Conservation (phyloP, 148 eudicot genomes). For the Beta vulgaris region DNA sequence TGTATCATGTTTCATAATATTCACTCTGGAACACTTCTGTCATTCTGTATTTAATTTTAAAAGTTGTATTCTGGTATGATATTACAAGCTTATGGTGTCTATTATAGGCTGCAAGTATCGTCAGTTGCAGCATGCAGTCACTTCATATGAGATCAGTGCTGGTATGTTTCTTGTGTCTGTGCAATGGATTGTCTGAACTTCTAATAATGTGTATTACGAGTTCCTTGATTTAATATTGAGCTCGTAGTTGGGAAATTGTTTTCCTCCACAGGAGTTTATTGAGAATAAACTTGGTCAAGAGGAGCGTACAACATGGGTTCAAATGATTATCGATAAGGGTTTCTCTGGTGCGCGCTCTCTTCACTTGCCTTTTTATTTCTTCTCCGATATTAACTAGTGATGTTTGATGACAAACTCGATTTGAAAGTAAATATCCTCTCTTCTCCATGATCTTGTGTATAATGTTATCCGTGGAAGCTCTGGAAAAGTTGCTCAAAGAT, state of each 20-base stretch:
- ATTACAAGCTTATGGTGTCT: neutral
- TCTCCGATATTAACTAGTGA: neutral
- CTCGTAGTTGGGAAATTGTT: too few relatives aligned
- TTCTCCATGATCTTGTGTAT: too few relatives aligned
- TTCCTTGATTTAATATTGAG: too few relatives aligned
- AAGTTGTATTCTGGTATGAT: neutral
- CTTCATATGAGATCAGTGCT: constrained; percentile 35
- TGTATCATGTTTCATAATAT: neutral
- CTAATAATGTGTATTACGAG: too few relatives aligned
- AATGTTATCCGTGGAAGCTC: too few relatives aligned
- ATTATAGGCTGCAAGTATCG: constrained; percentile 37
- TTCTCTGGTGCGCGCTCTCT: constrained; percentile 25
- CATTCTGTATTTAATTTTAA: too few relatives aligned
- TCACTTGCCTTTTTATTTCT: neutral
- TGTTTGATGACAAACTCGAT: neutral
- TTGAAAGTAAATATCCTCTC: too few relatives aligned
- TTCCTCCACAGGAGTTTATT: constrained; percentile 28
- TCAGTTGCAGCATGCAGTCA: constrained; percentile 43
- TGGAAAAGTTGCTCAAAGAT: constrained; percentile 44
- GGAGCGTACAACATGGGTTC: constrained; percentile 38
- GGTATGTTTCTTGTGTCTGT: constrained; percentile 26
- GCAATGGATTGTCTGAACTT: too few relatives aligned
- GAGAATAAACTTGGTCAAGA: constrained; percentile 35
- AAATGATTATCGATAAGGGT: constrained; percentile 34
- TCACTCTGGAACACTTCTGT: too few relatives aligned